Percentiles rank a stretch among this genome's conserved stretches.
Evolutionary conservation across 257 asterid species (phyloP).

Genomic region (Jaltomata sinuosa): DNA sequence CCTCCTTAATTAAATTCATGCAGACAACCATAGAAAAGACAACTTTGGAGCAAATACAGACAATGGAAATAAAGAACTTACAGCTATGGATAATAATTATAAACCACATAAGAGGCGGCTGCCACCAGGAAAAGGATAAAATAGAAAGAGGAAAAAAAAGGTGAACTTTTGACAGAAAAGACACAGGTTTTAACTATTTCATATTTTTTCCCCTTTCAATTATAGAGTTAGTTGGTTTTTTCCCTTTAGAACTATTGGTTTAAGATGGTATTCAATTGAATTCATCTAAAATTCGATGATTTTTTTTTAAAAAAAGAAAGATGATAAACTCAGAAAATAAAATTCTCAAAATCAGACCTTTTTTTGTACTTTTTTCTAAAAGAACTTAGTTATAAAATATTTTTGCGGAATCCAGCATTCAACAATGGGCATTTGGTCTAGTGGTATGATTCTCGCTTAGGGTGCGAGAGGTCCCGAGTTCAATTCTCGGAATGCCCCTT

Average conservation of each 20-base stretch:
- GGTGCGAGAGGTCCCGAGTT: conserved; percentile 95
- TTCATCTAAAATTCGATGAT: too few relatives aligned
- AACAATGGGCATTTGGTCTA: conserved; percentile 60
- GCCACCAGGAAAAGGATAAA: background rate
- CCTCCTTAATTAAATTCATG: background rate
- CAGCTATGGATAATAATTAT: background rate
- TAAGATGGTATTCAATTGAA: too few relatives aligned
- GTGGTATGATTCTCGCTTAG: conserved; percentile 85
- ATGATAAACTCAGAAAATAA: background rate
- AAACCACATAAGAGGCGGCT: background rate
- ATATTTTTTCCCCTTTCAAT: too few relatives aligned
- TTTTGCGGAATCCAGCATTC: fast-evolving
- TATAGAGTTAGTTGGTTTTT: too few relatives aligned
- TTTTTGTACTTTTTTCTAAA: too few relatives aligned
- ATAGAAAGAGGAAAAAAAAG: too few relatives aligned
- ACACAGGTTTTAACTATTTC: background rate
- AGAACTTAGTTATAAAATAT: too few relatives aligned
- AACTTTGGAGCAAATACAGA: background rate
- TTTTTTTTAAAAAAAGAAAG: too few relatives aligned
- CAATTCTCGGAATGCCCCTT: conserved; percentile 86
- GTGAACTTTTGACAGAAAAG: background rate
- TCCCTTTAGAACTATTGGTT: background rate
- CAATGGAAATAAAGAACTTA: background rate
- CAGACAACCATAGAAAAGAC: background rate
- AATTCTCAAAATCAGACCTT: background rate